Conservation (phyloP, 73 alveolate genomes). For the Paramecium primaurelia region DNA sequence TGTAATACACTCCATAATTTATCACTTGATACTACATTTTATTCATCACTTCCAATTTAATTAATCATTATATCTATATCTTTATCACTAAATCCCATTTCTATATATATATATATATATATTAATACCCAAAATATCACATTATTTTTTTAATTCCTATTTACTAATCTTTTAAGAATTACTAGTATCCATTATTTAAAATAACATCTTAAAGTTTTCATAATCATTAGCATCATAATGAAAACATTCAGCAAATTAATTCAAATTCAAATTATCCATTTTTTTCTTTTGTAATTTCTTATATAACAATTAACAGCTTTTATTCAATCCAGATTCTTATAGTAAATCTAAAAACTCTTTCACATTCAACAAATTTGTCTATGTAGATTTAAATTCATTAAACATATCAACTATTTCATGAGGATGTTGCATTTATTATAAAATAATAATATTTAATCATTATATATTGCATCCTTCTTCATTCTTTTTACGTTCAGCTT, state of each 20-base stretch:
- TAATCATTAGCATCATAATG: neutral
- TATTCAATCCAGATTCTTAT: neutral
- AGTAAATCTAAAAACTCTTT: neutral
- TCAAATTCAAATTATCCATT: neutral
- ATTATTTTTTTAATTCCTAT: constrained; percentile 21
- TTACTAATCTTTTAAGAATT: neutral
- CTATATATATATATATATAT: neutral
- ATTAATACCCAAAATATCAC: neutral
- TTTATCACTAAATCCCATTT: neutral
- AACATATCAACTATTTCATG: neutral
- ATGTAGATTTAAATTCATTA: neutral
- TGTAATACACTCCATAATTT: neutral
- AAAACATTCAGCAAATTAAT: neutral
- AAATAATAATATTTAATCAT: neutral
- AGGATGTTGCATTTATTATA: neutral
- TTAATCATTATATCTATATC: constrained; percentile 29
- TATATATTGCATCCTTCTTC: neutral
- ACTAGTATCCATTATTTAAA: neutral
- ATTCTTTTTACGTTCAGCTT: neutral
- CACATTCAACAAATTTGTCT: neutral
- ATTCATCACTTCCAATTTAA: neutral
- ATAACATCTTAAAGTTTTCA: constrained; percentile 25
- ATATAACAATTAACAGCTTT: neutral
- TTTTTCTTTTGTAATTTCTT: neutral
- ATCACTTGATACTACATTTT: neutral